Percentiles rank a stretch among this genome's conserved stretches.
phyloP scores from a whole-genome alignment of 805 yeast species.

The Saccharomycopsis sp. region DNA sequence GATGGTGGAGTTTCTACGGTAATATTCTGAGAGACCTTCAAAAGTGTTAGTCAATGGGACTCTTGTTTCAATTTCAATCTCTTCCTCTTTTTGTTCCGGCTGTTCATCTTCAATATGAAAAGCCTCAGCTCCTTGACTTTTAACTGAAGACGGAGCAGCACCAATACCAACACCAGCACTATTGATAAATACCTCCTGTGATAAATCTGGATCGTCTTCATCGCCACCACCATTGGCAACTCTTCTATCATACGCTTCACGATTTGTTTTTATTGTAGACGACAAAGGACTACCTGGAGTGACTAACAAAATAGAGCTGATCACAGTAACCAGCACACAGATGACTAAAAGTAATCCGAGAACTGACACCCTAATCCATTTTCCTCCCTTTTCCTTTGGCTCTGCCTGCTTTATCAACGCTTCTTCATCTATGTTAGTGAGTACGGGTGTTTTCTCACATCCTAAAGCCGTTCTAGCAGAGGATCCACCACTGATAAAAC shows the following conservation, averaged over 20 bases:
- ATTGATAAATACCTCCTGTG: background rate
- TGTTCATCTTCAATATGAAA: background rate
- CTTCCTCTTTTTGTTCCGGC: background rate
- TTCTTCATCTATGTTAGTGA: background rate
- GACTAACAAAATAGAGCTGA: background rate
- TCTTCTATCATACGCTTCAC: background rate
- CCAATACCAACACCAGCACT: background rate
- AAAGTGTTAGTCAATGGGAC: conserved; percentile 22
- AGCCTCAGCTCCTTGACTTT: background rate
- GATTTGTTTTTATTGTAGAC: background rate
- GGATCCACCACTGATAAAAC: background rate
- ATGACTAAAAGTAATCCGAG: background rate
- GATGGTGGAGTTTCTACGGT: conserved; percentile 32
- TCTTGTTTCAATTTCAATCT: background rate
- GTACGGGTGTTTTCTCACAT: background rate
- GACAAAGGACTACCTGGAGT: background rate
- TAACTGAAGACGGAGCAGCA: background rate
- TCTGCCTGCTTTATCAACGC: background rate
- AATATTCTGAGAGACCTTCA: conserved; percentile 30
- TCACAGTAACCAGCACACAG: background rate
- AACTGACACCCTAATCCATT: background rate
- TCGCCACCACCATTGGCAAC: background rate
- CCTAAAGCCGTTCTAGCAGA: background rate
- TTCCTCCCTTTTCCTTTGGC: background rate
- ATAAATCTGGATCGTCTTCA: background rate